Base-by-base conservation (phyloP, 2,329 filamentous ascomycete species). In the Aspergillus piperis region DNA sequence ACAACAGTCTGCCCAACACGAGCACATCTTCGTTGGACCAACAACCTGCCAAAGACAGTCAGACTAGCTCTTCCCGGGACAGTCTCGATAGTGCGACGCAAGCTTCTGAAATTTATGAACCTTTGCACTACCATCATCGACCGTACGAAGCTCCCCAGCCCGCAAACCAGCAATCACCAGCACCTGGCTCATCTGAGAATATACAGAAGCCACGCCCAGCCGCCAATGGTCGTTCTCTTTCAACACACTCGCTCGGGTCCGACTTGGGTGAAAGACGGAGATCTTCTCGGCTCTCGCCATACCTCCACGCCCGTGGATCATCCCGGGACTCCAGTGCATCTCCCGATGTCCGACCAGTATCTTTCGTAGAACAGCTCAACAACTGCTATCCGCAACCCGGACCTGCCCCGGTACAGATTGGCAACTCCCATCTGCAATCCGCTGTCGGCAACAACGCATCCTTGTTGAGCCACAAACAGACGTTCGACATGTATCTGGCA, bases 401-500 rank as follows among this genome's bases (percentile, higher is more conserved):
- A 75, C 91, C 78, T 70, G 91, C 79, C 71, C 80, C 81, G 6
- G 77, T 81, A 7, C 81, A 85, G 27, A 83, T 96, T 61, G 91
- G 96, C 75, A 97, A 98, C 72, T 87, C 90, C 10, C 85, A 90
- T 64, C 80, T 99, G 52, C 89, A 91, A 62, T 87, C 84, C 58
- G 88, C 86, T 15, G 88, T 99, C 23, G 95, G 95, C 48, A 90
- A 87, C 72, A 96, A 96, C 79, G 94, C 94, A 3, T 96, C 93
- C 19, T 83, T 99, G 11, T 84, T 99, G 30, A 93, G 92, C 71
- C 89, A 91, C 36, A 91, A 94, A 72, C 93, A 98, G 78, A 99
- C 95, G 1, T 85, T 99, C 52, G 93, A 98, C 58, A 97, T 98
- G 94, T 99, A 99, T 76, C 86, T 94, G 48, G 89, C 90, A 58